Evolutionary conservation across 805 yeast genomes (phyloP).

Genomic region (Starmera caribaea): DNA sequence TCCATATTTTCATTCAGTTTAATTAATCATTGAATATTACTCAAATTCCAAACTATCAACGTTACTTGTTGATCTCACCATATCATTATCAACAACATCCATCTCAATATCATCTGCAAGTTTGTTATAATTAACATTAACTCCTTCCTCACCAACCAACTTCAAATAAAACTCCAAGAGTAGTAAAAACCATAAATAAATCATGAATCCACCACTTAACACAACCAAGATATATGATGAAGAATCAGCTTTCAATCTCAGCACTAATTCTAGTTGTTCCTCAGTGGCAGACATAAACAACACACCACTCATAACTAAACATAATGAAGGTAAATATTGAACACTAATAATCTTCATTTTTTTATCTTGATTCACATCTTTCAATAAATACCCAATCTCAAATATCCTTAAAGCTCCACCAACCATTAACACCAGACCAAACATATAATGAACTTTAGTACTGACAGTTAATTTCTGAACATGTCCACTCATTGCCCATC

Average conservation of each 20-base stretch:
- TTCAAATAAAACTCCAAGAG: slow-evolving; percentile 48
- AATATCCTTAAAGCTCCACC: slow-evolving; percentile 72
- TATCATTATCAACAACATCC: neutral
- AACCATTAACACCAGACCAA: slow-evolving; percentile 69
- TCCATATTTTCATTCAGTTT: too few relatives aligned
- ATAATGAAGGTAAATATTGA: slow-evolving; percentile 82
- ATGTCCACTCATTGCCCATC: slow-evolving; percentile 92
- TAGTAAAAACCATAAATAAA: slow-evolving; percentile 57
- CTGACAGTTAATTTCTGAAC: slow-evolving; percentile 66
- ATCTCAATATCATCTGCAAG: neutral
- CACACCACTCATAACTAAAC: slow-evolving; percentile 68
- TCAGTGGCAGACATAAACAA: slow-evolving; percentile 90
- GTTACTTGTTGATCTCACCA: too few relatives aligned
- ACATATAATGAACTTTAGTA: slow-evolving; percentile 80
- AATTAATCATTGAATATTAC: too few relatives aligned
- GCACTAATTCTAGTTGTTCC: slow-evolving; percentile 68
- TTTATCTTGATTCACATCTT: slow-evolving; percentile 40
- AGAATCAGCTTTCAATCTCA: slow-evolving; percentile 73
- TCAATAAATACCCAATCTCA: slow-evolving; percentile 70
- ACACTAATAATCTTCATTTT: slow-evolving; percentile 48
- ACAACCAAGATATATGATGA: slow-evolving; percentile 71
- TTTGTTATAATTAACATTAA: neutral
- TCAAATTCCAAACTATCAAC: too few relatives aligned
- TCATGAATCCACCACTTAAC: slow-evolving; percentile 62
- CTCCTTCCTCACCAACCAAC: slow-evolving; percentile 11